Conservation (phyloP, 2,329 filamentous ascomycete species). For the Didymella keratinophila region DNA sequence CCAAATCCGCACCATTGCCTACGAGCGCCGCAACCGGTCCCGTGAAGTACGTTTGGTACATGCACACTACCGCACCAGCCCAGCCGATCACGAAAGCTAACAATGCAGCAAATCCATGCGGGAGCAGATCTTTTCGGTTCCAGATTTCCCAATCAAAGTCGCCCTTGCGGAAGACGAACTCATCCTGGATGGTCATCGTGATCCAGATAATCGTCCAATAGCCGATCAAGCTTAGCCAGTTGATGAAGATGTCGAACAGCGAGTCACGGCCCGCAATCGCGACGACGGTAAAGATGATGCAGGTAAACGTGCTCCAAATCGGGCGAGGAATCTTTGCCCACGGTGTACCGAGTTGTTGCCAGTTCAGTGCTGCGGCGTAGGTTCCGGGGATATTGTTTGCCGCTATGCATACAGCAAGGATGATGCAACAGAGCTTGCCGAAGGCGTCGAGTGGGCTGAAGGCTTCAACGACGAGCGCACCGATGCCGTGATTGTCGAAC, state of each 20-base stretch:
- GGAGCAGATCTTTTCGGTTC: slow-evolving; percentile 31
- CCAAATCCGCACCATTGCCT: slow-evolving; percentile 60
- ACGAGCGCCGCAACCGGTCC: slow-evolving; percentile 31
- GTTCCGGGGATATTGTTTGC: slow-evolving; percentile 76
- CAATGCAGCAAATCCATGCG: slow-evolving; percentile 32
- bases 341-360: slow-evolving; percentile 68
- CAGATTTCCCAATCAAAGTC: slow-evolving; percentile 35
- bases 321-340: slow-evolving; percentile 71
- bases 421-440: slow-evolving; percentile 73
- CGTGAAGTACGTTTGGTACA: slow-evolving; percentile 38
- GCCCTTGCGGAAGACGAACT: slow-evolving; percentile 32
- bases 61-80: slow-evolving; percentile 32
- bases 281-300: slow-evolving; percentile 66
- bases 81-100: slow-evolving; percentile 33
- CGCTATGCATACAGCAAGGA: slow-evolving; percentile 71
- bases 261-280: slow-evolving; percentile 69
- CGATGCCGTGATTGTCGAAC: slow-evolving; percentile 62
- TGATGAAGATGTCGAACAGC: slow-evolving; percentile 69
- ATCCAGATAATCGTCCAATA: slow-evolving; percentile 40
- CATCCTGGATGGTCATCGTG: slow-evolving; percentile 33
- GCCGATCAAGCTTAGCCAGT: slow-evolving; percentile 57
- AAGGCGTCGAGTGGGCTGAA: slow-evolving; percentile 68
- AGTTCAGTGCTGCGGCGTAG: slow-evolving; percentile 69
- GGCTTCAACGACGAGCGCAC: slow-evolving; percentile 68
- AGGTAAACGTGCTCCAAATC: slow-evolving; percentile 66